Evolutionary conservation across 2,329 filamentous ascomycete genomes (phyloP), one percentile per base, ranked within the genome.

Genomic region (Colletotrichum graminicola): DNA sequence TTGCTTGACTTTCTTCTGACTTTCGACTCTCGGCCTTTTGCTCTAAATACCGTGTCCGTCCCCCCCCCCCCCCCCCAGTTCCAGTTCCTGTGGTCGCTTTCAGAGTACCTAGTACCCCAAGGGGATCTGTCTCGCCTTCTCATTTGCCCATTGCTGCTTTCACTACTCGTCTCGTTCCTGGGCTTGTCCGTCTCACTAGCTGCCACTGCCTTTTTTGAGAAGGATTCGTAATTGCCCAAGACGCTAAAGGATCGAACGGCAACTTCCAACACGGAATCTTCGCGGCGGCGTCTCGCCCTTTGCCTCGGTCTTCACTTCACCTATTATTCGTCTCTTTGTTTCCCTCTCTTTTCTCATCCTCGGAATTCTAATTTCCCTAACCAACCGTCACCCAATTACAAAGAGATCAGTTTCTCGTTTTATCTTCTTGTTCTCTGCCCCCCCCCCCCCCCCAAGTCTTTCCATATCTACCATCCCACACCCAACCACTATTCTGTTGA

Each of bases 171-270:
- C 68, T 62, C 65, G 68, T 71, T 63, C 68, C 68, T 71, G 29
- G 65, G 64, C 45, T 61, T 49, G 65, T 45, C 54, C 45, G 64
- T 71, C 68, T 71, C 68, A 63, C 67, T 63, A 62, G 62, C 64
- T 71, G 59, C 59, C 51, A 52, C 63, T 59, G 45, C 59, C 65
- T 60, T 23, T 61, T 66, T 66, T 29, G 70, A 56, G 62, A 62
- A 60, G 73, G 62, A 73, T 64, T 74, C 73, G 73, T 74, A 69
- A 73, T 71, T 67, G 66, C 60, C 73, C 73, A 73, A 74, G 73
- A 73, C 73, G 71, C 73, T 74, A 74, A 73, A 69, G 71, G 73
- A 72, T 66, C 45, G 26, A 66, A 70, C 72, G 72, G 72, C 72
- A 73, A 59, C 57, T n/a, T 51, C 57, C 57, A 51, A 47, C 47